phyloP scores from a whole-genome alignment of 2,329 filamentous ascomycete species.

The Ophiosphaerella narmari region DNA sequence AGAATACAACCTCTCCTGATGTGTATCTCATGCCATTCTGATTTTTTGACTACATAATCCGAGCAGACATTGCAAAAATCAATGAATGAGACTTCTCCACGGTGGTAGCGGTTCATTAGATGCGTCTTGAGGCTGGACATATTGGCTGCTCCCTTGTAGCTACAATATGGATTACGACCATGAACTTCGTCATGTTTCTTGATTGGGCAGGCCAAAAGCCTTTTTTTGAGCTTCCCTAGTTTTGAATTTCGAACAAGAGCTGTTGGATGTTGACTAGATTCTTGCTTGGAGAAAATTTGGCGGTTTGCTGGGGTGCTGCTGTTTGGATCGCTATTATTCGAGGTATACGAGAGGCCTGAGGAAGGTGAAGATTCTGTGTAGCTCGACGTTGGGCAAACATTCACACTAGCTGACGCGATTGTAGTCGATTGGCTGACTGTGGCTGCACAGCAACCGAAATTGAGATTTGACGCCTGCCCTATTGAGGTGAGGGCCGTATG shows the following conservation, averaged over 20 bases:
- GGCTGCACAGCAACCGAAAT: not conserved
- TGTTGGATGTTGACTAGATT: not conserved
- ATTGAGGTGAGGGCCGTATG: not conserved
- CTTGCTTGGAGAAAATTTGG: not conserved
- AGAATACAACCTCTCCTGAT: not conserved
- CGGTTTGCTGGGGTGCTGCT: not conserved
- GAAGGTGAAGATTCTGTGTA: not conserved
- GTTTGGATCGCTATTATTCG: not conserved
- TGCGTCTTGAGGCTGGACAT: not conserved
- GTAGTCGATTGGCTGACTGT: not conserved
- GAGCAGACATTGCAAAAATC: not conserved
- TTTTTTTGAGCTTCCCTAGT: not conserved
- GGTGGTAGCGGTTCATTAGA: not conserved
- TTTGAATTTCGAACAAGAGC: not conserved
- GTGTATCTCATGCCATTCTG: not conserved
- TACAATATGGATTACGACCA: not conserved
- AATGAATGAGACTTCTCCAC: not conserved
- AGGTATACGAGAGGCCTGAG: not conserved
- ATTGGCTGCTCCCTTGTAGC: not conserved
- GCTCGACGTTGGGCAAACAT: not conserved
- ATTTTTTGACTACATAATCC: not conserved
- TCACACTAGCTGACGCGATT: not conserved
- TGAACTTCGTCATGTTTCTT: not conserved
- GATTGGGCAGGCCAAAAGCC: not conserved
- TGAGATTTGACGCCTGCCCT: not conserved